Evolutionary conservation across 2,329 filamentous ascomycete genomes (phyloP).

Genomic region (Aaosphaeria pasadenensis): DNA sequence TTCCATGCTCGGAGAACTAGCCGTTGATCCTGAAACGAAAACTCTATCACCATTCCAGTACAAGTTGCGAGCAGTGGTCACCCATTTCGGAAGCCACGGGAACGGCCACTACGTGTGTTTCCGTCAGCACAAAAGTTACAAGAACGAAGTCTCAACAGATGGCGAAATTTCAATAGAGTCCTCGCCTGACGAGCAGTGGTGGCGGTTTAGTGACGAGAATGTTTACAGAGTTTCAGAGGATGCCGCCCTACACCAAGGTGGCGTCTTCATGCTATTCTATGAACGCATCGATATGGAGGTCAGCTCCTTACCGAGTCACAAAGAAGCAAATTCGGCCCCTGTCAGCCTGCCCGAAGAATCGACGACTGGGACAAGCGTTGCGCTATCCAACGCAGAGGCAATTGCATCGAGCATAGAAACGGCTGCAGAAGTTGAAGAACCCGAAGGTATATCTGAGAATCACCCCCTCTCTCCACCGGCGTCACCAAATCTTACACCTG

Average conservation of each 20-base stretch:
- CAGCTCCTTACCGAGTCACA: constrained; percentile 30
- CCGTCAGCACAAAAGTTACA: constrained; percentile 58
- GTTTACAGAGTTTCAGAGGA: constrained; percentile 73
- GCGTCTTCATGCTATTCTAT: constrained; percentile 97
- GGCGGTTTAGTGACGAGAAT: constrained; percentile 85
- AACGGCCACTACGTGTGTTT: constrained; percentile 97
- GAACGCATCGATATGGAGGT: constrained; percentile 54
- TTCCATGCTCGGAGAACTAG: constrained; percentile 65
- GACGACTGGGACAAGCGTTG: constrained; percentile 14
- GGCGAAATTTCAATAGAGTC: too few species aligned
- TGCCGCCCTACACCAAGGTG: constrained; percentile 69
- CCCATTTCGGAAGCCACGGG: constrained; percentile 86
- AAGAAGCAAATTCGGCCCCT: neutral
- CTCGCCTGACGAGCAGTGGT: constrained; percentile 62
- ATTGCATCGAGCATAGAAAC: neutral
- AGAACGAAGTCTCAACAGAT: too few species aligned
- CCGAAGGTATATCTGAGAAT: neutral
- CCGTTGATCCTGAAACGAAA: constrained; percentile 40
- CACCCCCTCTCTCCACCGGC: neutral
- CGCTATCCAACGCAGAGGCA: constrained; percentile 8
- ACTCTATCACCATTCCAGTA: constrained; percentile 53
- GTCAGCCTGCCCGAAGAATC: neutral
- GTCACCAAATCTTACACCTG: neutral
- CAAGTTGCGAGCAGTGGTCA: constrained; percentile 77
- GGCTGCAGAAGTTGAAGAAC: constrained; percentile 3